Base-by-base conservation (phyloP, 176 grass and related monocot species). In the Panicum miliaceum region DNA sequence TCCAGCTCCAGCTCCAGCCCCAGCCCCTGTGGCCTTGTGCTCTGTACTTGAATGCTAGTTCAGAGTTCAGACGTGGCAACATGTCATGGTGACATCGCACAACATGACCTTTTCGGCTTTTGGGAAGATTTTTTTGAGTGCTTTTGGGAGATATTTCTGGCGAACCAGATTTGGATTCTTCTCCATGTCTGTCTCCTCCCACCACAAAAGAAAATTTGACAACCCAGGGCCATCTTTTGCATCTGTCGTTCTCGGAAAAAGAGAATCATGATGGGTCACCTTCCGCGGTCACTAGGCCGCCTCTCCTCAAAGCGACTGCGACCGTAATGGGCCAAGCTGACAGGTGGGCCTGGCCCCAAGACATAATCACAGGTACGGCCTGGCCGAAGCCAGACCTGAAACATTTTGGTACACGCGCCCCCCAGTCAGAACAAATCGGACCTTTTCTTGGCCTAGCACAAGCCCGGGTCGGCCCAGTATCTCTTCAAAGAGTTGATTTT, bases 161-260 rank as follows among this genome's bases (percentile, higher is more conserved):
- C 11, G 73, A 40, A 40, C 51, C 19, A 23, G 51, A 76, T 59
- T 76, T 76, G 35, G 73, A 58, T 41, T 63, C 73, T 75, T n/a
- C 9, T 37, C 27, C 32, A 16, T 20, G 26, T 35, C 47, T 74
- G n/a, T n/a, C n/a, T 32, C 29, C 29, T 32, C 29, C 1, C 47
- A 47, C 1, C n/a, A 19, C 3, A 16, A 32, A 51, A 51, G 29
- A 73, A 51, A 47, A 13, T 42, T 8, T 70, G 12, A 25, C 37
- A 68, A 70, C 6, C 11, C 22, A 12, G 41, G 41, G 27, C 42
- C 4, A 14, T n/a, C 45, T 34, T 73, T 73, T 73, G 15, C 47
- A 20, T 29, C 10, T n/a, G 8, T 57, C n/a, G n/a, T 19, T 2
- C 20, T 3, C 1, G 2, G 3, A n/a, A 22, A 56, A n/a, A 48